Evolutionary conservation across 2,329 filamentous ascomycete species (phyloP), one percentile per base, ranked within the genome.

Genomic region (Cladosporium sp.): DNA sequence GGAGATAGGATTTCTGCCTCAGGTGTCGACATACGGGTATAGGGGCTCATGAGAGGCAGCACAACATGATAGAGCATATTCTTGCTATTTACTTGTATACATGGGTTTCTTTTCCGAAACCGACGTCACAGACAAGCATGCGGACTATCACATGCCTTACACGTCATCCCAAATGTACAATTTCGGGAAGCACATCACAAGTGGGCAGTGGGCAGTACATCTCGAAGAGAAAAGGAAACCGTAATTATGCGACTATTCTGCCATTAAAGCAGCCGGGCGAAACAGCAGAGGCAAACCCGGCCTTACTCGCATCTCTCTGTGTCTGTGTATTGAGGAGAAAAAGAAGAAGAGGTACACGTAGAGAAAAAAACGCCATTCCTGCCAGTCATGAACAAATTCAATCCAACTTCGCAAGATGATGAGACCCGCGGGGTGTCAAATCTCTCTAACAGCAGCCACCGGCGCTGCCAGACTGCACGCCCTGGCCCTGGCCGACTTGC

Each of bases 401-500:
- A 32, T 52, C 49, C 49, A 52, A 52, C 49, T 39, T 52, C 49
- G 19, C 39, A 32, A 32, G 28, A 32, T 32, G 28, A 32, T 32
- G 28, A 32, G 12, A n/a, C n/a, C n/a, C n/a, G n/a, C n/a, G n/a
- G n/a, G n/a, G n/a, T 13, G 9, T 13, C 22, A 32, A n/a, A 8
- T 34, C 7, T 62, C 69, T 81, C 80, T 95, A 97, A 82, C 92
- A 97, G 85, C 92, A 97, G 74, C 90, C 87, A 72, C 89, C 87
- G 73, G 84, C 90, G 68, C 89, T 90, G 68, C 88, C 88, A 70
- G 86, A 89, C 75, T 95, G 90, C 66, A 99, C 93, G 69, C 92
- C 92, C 77, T 96, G 91, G 72, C 94, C 94, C 74, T 91, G 89
- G 60, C 91, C 90, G 70, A 99, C 94, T 75, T 96, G 91, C 69